These are phyloP conservation scores for Amaranthus palmeri DNA, from an alignment of 148 eudicot genomes.

Conservation along the genomic window DNA sequence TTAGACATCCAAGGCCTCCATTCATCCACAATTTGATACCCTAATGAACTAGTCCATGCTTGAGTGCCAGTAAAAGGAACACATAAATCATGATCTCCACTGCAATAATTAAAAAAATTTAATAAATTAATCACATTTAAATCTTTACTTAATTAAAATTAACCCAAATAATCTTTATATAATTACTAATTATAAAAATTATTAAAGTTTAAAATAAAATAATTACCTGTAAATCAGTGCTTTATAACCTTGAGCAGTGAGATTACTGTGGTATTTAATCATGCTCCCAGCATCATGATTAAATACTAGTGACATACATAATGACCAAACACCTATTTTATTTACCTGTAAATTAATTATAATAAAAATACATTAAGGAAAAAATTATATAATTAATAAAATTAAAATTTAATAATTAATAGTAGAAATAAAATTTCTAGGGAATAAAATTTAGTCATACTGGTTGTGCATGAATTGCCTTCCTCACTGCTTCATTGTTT, in stretches of 20 bases:
- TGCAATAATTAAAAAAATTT: conserved; percentile 20
- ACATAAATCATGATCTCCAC: conserved; percentile 98
- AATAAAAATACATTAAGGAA: background rate
- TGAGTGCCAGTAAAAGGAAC: conserved; percentile 91
- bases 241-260: conserved; percentile 39
- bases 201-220: background rate
- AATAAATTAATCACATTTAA: no score
- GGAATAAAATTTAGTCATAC: conserved; percentile 15
- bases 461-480: conserved; percentile 41
- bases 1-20: conserved; percentile 89
- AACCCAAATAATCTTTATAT: no score
- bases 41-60: conserved; percentile 92
- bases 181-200: no score
- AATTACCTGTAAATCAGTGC: conserved; percentile 44
- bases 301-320: conserved; percentile 33
- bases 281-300: conserved; percentile 44
- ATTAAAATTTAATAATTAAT: background rate
- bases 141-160: no score
- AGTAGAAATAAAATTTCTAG: background rate
- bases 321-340: conserved; percentile 34
- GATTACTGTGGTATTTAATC: conserved; percentile 39
- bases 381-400: background rate
- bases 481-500: conserved; percentile 36
- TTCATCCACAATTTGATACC: conserved; percentile 64
- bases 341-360: conserved; percentile 24